These are phyloP conservation scores for Xylariaceae sp. DNA, from an alignment of 2,329 filamentous ascomycete species.

Conservation along the genomic window DNA sequence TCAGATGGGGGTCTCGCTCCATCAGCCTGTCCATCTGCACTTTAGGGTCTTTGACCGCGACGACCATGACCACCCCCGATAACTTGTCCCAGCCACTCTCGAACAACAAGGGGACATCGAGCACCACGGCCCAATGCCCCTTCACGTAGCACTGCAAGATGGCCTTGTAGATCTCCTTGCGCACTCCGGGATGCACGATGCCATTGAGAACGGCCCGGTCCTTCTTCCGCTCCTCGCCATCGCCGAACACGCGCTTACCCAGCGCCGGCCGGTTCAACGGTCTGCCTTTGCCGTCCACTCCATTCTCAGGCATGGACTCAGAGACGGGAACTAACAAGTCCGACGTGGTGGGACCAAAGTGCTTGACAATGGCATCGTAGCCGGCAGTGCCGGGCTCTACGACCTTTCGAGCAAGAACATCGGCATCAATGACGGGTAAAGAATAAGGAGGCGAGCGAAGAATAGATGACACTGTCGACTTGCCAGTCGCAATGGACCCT, in stretches of 20 bases:
- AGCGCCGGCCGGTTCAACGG: slow-evolving; percentile 83
- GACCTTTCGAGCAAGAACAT: slow-evolving; percentile 84
- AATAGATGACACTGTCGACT: slow-evolving; percentile 87
- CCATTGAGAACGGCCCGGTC: slow-evolving; percentile 76
- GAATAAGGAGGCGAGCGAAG: slow-evolving; percentile 76
- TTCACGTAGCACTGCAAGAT: slow-evolving; percentile 67
- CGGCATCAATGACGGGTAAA: slow-evolving; percentile 89
- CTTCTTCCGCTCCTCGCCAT: slow-evolving; percentile 59
- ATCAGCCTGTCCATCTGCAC: slow-evolving; percentile 77
- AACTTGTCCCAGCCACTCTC: slow-evolving; percentile 81
- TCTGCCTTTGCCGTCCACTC: slow-evolving; percentile 56
- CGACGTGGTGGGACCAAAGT: slow-evolving; percentile 79
- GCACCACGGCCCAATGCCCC: slow-evolving; percentile 81
- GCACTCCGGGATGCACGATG: slow-evolving; percentile 89
- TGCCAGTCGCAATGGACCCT: slow-evolving; percentile 95
- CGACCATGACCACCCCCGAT: slow-evolving; percentile 80
- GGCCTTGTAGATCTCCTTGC: slow-evolving; percentile 70
- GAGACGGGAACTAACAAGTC: slow-evolving; percentile 67
- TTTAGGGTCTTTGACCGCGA: slow-evolving; percentile 72
- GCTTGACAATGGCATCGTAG: slow-evolving; percentile 72
- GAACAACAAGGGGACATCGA: slow-evolving; percentile 89
- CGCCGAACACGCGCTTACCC: slow-evolving; percentile 80
- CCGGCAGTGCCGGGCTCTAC: slow-evolving; percentile 86
- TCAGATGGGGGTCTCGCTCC: slow-evolving; percentile 70
- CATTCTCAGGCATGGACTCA: slow-evolving; percentile 46